Base-by-base conservation (phyloP, 306 rosid genomes). In the Mimosa bimucronata region DNA sequence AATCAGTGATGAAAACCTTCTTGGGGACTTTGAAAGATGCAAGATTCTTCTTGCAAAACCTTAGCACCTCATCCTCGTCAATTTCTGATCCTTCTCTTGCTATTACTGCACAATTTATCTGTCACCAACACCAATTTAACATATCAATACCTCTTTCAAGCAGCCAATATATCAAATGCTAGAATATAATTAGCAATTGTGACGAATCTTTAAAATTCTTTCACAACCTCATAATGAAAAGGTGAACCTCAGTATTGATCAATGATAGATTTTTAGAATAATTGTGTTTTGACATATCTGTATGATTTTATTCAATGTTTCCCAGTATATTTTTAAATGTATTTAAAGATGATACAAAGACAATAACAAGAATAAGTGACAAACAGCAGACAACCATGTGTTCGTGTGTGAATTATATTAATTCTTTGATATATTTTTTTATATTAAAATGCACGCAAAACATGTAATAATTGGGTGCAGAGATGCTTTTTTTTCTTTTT, bases 21-120 rank as follows among this genome's bases (percentile, higher is more conserved):
- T 94, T 94, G 21, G 98, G 95, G 50, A 91, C 94, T 86, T 90
- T 94, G 75, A 92, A 94, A 9, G 92, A 66, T 21, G 98, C 94
- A 18, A 92, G 92, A 65, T 92, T 92, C 81, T 91, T 90, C 87
- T 90, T 92, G 90, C 97, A 84, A 77, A 73, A 85, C 21, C 81
- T 84, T 29, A 85, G n/a, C 84, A 91, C 90, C 80, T 85, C 91
- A 38, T 79, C 91, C 64, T 84, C 92, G 55, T 89, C 89, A 37
- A 91, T 8, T 61, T 67, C 67, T n/a, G 89, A 72, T 30, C 89
- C 95, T 81, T 91, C 92, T 81, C 97, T 91, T 74, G 91, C 89
- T 31, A 92, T 91, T 41, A 90, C 71, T 23, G 98, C 98, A 71
- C 97, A 92, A 9, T 94, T 79, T 53, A 94, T 94, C 97, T 94